Base-by-base conservation (phyloP, 2,329 filamentous ascomycete genomes). In the Cercospora sesami region DNA sequence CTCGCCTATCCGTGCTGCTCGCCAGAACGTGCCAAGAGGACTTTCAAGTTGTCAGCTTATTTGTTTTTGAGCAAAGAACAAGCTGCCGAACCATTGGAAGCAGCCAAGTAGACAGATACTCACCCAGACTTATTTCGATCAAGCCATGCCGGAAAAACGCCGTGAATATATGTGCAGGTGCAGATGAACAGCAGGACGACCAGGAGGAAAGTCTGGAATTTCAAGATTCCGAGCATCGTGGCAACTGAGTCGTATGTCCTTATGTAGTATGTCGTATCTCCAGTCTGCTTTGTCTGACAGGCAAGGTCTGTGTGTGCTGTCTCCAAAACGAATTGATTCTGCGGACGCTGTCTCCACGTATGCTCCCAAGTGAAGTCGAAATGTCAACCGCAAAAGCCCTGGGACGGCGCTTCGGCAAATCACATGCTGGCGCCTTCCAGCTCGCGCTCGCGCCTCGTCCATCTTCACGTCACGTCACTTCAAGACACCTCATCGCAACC, bases 161-260 rank as follows among this genome's bases (percentile, higher is more conserved):
- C 91, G 84, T 98, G 95, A 66, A 93, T 87, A 82, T 99, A 98
- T 70, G 95, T 89, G 81, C 92, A 94, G 66, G 95, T 97, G 86
- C 95, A 99, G 78, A 98, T 96, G 74, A 96, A 89, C 74, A 99
- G 90, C 62, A 99, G 89, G 76, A 99, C 89, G 73, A 97, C 94
- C 75, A 98, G 88, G 75, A 99, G 88, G 74, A 98, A 91, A 68
- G 93, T 96, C 81, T 97, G 93, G 85, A 99, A 98, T 83, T 98
- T 98, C 89, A 99, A 97, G 77, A 99, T 90, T 65, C 95, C 95
- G 68, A 95, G 91, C 95, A 77, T 77, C 14, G 36, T 97, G 77
- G 61, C 36, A 23, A 53, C 16, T 14, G 7, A n/a, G 16, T n/a
- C 36, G 31, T 59, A 9, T 18, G 28, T 36, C 14, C 3, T 12